Conservation (phyloP, 495 filamentous ascomycete genomes). For the Penicillium argentinense region DNA sequence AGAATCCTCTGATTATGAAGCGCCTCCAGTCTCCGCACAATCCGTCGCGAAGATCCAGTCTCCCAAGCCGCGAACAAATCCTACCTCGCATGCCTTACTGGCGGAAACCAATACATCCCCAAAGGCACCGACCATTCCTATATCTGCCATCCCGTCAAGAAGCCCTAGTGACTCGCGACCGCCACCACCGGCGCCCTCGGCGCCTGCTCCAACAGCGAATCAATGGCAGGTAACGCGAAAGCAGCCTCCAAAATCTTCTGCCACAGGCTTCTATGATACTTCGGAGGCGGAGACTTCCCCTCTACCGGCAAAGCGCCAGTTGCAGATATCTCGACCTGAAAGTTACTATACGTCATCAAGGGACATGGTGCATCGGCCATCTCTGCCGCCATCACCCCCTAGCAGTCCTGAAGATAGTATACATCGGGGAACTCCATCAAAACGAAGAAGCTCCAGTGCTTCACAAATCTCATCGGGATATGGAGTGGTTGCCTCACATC, state of each 20-base stretch:
- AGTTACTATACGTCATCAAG: slow-evolving; percentile 26
- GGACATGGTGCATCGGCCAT: slow-evolving; percentile 24
- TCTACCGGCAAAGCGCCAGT: slow-evolving; percentile 9
- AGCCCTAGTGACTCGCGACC: slow-evolving; percentile 20
- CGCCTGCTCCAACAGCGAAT: slow-evolving; percentile 21
- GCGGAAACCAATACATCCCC: slow-evolving; percentile 6
- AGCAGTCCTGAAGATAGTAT: slow-evolving; percentile 38
- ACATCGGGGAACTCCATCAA: slow-evolving; percentile 23
- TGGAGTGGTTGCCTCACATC: slow-evolving; percentile 61
- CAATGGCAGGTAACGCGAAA: slow-evolving; percentile 30
- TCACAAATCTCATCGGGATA: slow-evolving; percentile 56
- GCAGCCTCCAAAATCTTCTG: slow-evolving; percentile 20
- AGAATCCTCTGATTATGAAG: slow-evolving; percentile 15
- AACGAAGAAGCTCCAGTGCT: slow-evolving; percentile 26
- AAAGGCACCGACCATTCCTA: slow-evolving; percentile 6
- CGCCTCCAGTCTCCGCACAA: slow-evolving; percentile 7
- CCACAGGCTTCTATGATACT: slow-evolving; percentile 12
- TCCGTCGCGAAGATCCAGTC: slow-evolving; percentile 23
- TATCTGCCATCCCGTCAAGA: slow-evolving; percentile 6
- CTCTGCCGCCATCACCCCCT: slow-evolving; percentile 39
- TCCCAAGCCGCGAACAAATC: slow-evolving; percentile 18
- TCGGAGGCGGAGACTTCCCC: slow-evolving; percentile 10
- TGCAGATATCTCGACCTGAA: slow-evolving; percentile 28
- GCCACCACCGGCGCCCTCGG: slow-evolving; percentile 22
- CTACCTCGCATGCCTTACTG: slow-evolving; percentile 17